Percentiles rank a stretch among this genome's conserved stretches.
phyloP scores from a whole-genome alignment of 441 rosid species.

The Monsonia emarginata region DNA sequence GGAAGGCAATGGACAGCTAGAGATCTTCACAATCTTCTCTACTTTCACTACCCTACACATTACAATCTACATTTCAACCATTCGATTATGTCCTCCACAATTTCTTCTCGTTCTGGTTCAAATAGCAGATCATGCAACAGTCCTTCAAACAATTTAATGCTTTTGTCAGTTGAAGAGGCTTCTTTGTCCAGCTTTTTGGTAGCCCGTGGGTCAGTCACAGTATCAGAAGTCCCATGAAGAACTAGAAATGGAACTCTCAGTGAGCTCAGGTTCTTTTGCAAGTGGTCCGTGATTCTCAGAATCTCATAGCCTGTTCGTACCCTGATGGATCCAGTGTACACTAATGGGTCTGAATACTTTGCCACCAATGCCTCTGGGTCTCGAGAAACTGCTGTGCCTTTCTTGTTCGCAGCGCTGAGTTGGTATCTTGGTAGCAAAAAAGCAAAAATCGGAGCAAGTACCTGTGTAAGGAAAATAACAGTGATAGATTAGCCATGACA shows the following conservation, averaged over 20 bases:
- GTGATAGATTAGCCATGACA: too few species aligned
- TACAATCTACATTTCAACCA: slow-evolving; percentile 53
- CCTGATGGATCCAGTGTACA: slow-evolving; percentile 60
- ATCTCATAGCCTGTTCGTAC: slow-evolving; percentile 80
- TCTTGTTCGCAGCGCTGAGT: slow-evolving; percentile 56
- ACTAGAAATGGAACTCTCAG: slow-evolving; percentile 57
- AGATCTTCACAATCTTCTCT: too few species aligned
- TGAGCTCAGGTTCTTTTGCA: slow-evolving; percentile 49
- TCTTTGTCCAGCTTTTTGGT: slow-evolving; percentile 46
- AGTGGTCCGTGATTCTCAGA: slow-evolving; percentile 44
- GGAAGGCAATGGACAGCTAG: too few species aligned
- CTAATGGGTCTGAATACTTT: slow-evolving; percentile 80
- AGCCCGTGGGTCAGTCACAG: slow-evolving; percentile 65
- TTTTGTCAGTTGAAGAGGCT: slow-evolving; percentile 66
- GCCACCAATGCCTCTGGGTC: slow-evolving; percentile 64
- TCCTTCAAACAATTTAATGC: slow-evolving; percentile 49
- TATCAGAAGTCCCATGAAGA: slow-evolving; percentile 69
- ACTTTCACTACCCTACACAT: too few species aligned
- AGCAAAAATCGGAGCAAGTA: slow-evolving; percentile 64
- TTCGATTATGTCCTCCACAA: slow-evolving; percentile 37
- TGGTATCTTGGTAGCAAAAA: slow-evolving; percentile 58
- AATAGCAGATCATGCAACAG: slow-evolving; percentile 69
- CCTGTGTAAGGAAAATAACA: slow-evolving; percentile 22
- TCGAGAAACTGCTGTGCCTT: slow-evolving; percentile 59
- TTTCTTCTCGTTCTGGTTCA: slow-evolving; percentile 60